Conservation (phyloP, 129 eudicot species). For the Oenanthe sinensis region DNA sequence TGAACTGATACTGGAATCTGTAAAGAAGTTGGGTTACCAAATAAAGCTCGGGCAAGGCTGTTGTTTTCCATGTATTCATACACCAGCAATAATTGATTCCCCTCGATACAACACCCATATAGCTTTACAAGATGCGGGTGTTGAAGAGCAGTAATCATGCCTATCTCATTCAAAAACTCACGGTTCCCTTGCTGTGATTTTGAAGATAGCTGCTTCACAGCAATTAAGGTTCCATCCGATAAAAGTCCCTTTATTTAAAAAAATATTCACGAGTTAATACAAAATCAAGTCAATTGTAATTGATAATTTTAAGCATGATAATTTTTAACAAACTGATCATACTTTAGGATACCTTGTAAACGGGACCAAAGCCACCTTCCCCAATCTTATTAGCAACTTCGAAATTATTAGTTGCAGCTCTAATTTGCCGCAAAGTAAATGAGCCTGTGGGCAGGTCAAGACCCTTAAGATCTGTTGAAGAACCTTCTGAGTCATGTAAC, state of each 20-base stretch:
- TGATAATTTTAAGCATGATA: neutral
- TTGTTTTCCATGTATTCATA: slow-evolving; percentile 59
- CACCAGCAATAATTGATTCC: slow-evolving; percentile 37
- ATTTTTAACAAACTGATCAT: too few relatives aligned
- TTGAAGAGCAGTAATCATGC: slow-evolving; percentile 51
- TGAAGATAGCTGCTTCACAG: slow-evolving; percentile 59
- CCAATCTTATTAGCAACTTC: slow-evolving; percentile 44
- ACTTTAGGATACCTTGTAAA: slow-evolving; percentile 36
- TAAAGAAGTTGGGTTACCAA: slow-evolving; percentile 24
- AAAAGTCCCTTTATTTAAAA: slow-evolving; percentile 31
- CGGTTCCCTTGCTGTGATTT: slow-evolving; percentile 57
- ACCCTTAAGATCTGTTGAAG: slow-evolving; percentile 30
- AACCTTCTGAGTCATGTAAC: neutral
- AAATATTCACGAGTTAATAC: neutral
- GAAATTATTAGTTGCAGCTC: slow-evolving; percentile 45
- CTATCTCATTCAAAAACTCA: slow-evolving; percentile 54
- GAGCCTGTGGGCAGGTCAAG: slow-evolving; percentile 38
- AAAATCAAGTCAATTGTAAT: neutral
- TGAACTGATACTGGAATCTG: neutral
- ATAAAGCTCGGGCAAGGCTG: slow-evolving; percentile 50
- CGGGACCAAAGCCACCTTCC: slow-evolving; percentile 67
- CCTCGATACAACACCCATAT: slow-evolving; percentile 48
- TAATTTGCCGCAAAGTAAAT: slow-evolving; percentile 40
- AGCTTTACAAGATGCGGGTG: slow-evolving; percentile 55
- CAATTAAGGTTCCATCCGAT: slow-evolving; percentile 36